phyloP scores from a whole-genome alignment of 108 stramenopile species.

The Skeletonema tropicum region DNA sequence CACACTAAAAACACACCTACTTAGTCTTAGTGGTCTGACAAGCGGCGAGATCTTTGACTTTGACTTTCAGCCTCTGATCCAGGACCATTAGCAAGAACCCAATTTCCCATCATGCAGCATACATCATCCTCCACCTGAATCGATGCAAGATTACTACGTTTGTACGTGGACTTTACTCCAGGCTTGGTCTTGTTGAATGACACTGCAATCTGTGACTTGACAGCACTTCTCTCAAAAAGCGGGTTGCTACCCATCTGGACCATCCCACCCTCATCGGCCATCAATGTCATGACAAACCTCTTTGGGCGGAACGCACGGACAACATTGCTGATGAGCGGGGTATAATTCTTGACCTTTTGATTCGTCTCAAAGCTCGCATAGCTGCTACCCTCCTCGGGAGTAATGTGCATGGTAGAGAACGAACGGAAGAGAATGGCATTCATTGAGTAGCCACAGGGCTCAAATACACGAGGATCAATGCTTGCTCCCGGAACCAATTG shows the following conservation, averaged over 20 bases:
- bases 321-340: slow-evolving; percentile 93
- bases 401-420: slow-evolving; percentile 99
- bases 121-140: slow-evolving; percentile 91
- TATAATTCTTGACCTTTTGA: slow-evolving; percentile 87
- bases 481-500: slow-evolving; percentile 93
- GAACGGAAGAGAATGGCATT: slow-evolving; percentile 97
- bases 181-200: slow-evolving; percentile 46
- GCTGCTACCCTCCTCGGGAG: slow-evolving; percentile 94
- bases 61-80: slow-evolving; percentile 1
- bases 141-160: slow-evolving; percentile 72
- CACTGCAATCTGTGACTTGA: slow-evolving; percentile 66
- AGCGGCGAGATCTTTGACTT: slow-evolving; percentile 23
- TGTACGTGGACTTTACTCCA: slow-evolving; percentile 51
- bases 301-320: slow-evolving; percentile 94
- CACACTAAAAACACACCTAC: not conserved
- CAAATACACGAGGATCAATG: slow-evolving; percentile 95
- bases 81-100: slow-evolving; percentile 59
- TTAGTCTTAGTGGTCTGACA: slow-evolving; percentile 19
- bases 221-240: slow-evolving; percentile 51
- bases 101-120: slow-evolving; percentile 93
- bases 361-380: slow-evolving; percentile 99
- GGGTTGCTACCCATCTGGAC: slow-evolving; percentile 84
- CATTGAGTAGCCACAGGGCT: slow-evolving; percentile 94
- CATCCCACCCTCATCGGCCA: slow-evolving; percentile 98
- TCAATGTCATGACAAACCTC: slow-evolving; percentile 98